Percentiles rank a stretch among this genome's conserved stretches.
Conservation (phyloP, 2,329 filamentous ascomycete species). For the Colletotrichum chlorophyti region DNA sequence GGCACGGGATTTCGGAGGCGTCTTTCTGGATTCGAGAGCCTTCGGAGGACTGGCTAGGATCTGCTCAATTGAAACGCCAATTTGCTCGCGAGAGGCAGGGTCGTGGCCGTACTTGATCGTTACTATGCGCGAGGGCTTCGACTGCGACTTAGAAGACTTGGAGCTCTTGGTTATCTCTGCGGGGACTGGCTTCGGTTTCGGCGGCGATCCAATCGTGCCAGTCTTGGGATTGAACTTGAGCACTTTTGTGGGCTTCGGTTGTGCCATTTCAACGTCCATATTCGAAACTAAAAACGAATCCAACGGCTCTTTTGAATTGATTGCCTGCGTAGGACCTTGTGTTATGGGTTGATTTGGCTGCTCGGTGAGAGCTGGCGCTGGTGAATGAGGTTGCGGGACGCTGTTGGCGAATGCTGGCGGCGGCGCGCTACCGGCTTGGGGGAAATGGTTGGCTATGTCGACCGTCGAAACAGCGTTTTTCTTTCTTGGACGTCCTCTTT, state of each 20-base stretch:
- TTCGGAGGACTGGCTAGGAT: slow-evolving; percentile 55
- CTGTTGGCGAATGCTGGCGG: not conserved
- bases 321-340: not conserved
- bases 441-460: slow-evolving; percentile 35
- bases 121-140: slow-evolving; percentile 14
- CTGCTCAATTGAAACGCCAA: slow-evolving; percentile 68
- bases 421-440: not conserved
- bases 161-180: slow-evolving; percentile 25
- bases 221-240: slow-evolving; percentile 65
- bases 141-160: slow-evolving; percentile 8
- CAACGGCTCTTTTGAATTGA: not conserved
- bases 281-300: not conserved
- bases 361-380: not conserved
- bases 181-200: slow-evolving; percentile 54
- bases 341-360: not conserved
- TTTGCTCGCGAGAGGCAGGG: slow-evolving; percentile 46
- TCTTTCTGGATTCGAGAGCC: slow-evolving; percentile 25
- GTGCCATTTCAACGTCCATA: not conserved
- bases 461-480: slow-evolving; percentile 31
- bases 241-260: slow-evolving; percentile 43
- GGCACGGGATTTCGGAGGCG: slow-evolving; percentile 34
- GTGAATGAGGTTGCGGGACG: not conserved
- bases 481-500: slow-evolving; percentile 34
- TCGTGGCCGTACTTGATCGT: slow-evolving; percentile 37
- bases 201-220: slow-evolving; percentile 68